Evolutionary conservation across 129 eudicot species (phyloP), one percentile per base, ranked within the genome.

Genomic region (Scalesia atractyloides): DNA sequence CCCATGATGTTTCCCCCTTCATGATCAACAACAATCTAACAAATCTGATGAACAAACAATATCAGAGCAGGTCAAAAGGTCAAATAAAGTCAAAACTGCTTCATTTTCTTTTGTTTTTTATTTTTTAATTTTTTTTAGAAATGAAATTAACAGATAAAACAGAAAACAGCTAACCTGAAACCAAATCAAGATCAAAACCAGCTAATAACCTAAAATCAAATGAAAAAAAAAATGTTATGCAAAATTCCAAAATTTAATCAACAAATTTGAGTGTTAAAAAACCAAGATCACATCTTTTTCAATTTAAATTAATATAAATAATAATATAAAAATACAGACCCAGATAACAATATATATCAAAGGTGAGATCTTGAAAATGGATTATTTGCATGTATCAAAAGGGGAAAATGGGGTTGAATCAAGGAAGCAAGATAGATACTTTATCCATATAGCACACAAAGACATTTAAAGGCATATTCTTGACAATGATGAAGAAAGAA

Each of bases 1-100:
- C 85, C 99, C 99, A 95, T 68, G 97, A 89, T 72, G 96, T 80
- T 79, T 86, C 86, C 53, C 89, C 91, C 56, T 78, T 88, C 99
- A 95, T 95, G 76, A 70, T 72, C 44, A 66, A 58, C 46, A 73
- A 68, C 16, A 48, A 46, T 66, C 24, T 17, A 46, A 48, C 46
- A 69, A 76, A 72, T 82, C 86, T 83, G 69, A 69, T 16, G 54
- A 50, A 73, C 18, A 72, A 73, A 61, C 46, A 58, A 0, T 7
- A 20, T 19, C 46, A 50, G 33, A 73, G 8, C 15, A 63, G 12
- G 71, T 64, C 69, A 70, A 59, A 76, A 63, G 12, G 71, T 64
- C 69, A 70, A 59, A 76, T 2, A 60, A 60, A 60, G 66, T 60
- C 66, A 60, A 13, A 60, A 33, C 9, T 19, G 15, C 13, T 15